Evolutionary conservation across 257 asterid species (phyloP).

Genomic region (Catharanthus roseus): DNA sequence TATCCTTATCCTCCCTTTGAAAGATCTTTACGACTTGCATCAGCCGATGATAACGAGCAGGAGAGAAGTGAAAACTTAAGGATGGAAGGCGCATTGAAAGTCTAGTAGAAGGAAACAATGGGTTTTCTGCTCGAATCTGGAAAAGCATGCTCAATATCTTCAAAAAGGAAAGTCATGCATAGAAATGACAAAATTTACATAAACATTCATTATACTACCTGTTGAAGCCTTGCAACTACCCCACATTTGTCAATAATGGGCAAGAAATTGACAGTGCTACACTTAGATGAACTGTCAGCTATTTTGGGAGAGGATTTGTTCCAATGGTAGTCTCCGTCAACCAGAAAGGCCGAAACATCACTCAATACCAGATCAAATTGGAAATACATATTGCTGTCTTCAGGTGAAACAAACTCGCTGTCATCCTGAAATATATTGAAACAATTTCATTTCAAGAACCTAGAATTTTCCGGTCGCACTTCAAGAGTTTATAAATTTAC

Average conservation of each 20-base stretch:
- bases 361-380: slow-evolving; percentile 85
- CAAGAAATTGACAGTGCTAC: slow-evolving; percentile 43
- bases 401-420: slow-evolving; percentile 56
- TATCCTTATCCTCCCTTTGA: slow-evolving; percentile 50
- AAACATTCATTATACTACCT: slow-evolving; percentile 38
- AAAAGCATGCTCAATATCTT: slow-evolving; percentile 17
- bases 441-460: slow-evolving; percentile 8
- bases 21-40: slow-evolving; percentile 81
- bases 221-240: slow-evolving; percentile 85
- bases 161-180: not conserved
- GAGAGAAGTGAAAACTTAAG: slow-evolving; percentile 84
- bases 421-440: slow-evolving; percentile 53
- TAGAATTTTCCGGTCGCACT: not conserved
- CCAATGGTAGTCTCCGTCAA: slow-evolving; percentile 95
- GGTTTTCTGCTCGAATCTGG: slow-evolving; percentile 79
- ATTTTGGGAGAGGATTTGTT: slow-evolving; percentile 35
- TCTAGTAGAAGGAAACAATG: slow-evolving; percentile 71
- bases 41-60: slow-evolving; percentile 94
- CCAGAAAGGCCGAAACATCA: slow-evolving; percentile 92
- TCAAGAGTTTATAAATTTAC: slow-evolving; percentile 30
- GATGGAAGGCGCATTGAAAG: slow-evolving; percentile 86
- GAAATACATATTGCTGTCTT: slow-evolving; percentile 73
- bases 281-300: slow-evolving; percentile 34
- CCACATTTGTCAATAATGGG: slow-evolving; percentile 95
- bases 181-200: not conserved